Evolutionary conservation across 371 early-diverging fungal species (phyloP), one percentile per base, ranked within the genome.

Genomic region (Batrachochytrium dendrobatidis): DNA sequence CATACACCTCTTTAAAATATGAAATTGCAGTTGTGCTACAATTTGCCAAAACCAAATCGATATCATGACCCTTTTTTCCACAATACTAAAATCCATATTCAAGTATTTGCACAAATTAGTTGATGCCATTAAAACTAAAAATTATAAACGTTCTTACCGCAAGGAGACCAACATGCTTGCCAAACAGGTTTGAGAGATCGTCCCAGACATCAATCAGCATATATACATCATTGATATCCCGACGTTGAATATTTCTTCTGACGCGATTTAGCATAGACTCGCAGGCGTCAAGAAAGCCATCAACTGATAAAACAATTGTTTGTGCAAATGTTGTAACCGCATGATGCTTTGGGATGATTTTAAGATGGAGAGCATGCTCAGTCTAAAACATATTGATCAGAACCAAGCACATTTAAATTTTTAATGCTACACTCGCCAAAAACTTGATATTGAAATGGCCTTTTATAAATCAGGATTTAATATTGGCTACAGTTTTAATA

Each of bases 131-230:
- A 6, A 18, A 22, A 56, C 7, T 18, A 33, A n/a, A 31, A 24
- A 10, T 34, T 1, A 56, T 43, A 50, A n/a, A n/a, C n/a, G n/a
- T n/a, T n/a, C 67, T 49, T 61, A 73, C 76, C 34, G 70, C 67
- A 4, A 74, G 56, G 8, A 73, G 50, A 0, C 63, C 59, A 35
- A 69, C 73, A 64, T 68, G 64, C 56, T 69, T 68, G 45, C 60
- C 63, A 25, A 68, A 22, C 10, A 51, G 30, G 3, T 30, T 60
- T 12, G 60, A 30, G 20, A 74, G 53, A 20, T 59, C 56, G 31
- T 90, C 88, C 31, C 84, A 75, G 25, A 90, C 83, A 64, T 93
- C 91, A 61, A 91, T 83, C 29, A 90, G 74, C 66, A 89, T 81
- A 51, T 83, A 81, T 15, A 89, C 68, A 57, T 91, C 89, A n/a